Percentiles rank a stretch among this genome's conserved stretches.
Evolutionary conservation across 2,329 filamentous ascomycete genomes (phyloP).

Genomic region (Emericellopsis cladophorae): DNA sequence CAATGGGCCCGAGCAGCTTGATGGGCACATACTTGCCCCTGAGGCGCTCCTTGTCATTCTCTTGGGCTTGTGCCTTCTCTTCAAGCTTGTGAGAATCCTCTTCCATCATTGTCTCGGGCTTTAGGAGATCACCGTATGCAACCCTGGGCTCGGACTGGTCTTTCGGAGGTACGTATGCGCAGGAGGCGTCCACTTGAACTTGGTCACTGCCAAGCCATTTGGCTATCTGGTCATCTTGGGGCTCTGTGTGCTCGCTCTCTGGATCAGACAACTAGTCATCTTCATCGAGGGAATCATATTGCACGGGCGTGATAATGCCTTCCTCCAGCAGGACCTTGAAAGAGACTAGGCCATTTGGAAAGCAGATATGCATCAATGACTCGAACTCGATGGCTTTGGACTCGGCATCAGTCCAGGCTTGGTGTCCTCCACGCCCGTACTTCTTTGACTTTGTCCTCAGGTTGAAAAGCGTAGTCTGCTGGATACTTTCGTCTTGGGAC

Average conservation of each 20-base stretch:
- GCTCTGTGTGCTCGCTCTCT: not conserved
- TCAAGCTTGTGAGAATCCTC: not conserved
- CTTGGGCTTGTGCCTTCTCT: not conserved
- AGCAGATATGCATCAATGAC: slow-evolving; percentile 10
- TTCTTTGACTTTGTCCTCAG: slow-evolving; percentile 26
- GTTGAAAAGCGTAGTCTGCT: slow-evolving; percentile 52
- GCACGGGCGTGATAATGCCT: slow-evolving; percentile 47
- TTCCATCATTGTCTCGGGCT: not conserved
- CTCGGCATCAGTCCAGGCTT: too few relatives aligned
- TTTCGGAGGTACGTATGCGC: not conserved
- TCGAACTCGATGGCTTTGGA: too few relatives aligned
- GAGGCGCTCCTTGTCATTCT: slow-evolving; percentile 35
- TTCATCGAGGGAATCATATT: slow-evolving; percentile 48
- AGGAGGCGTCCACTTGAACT: not conserved
- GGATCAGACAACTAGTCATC: not conserved
- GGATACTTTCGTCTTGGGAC: slow-evolving; percentile 53
- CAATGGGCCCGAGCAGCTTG: not conserved
- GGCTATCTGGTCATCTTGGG: not conserved
- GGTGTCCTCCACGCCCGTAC: not conserved
- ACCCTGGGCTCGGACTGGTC: not conserved
- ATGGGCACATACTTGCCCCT: slow-evolving; percentile 29
- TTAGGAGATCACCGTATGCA: not conserved
- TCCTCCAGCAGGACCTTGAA: slow-evolving; percentile 38
- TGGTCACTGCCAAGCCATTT: not conserved
- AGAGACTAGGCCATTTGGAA: slow-evolving; percentile 31